Evolutionary conservation across 345 rosid species (phyloP).

Genomic region (Gynandropsis gynandra): DNA sequence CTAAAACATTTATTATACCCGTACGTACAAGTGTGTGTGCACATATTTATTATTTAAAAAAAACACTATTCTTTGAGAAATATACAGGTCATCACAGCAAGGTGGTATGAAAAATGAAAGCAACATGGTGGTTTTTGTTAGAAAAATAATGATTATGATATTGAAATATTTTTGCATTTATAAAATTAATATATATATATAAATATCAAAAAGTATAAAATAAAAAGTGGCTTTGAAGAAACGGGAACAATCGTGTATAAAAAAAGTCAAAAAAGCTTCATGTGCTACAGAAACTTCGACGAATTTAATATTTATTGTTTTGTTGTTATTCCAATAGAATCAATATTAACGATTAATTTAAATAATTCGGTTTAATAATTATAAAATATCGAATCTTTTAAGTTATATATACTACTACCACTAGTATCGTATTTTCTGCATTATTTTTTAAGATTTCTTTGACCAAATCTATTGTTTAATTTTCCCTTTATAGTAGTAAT

Average conservation of each 20-base stretch:
- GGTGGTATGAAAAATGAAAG: slow-evolving; percentile 22
- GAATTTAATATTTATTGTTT: no score
- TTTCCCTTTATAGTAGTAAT: no score
- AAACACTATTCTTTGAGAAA: no score
- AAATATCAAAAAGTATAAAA: neutral
- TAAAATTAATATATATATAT: neutral
- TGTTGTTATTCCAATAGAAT: no score
- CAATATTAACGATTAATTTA: no score
- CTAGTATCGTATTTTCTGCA: neutral
- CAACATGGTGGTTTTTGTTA: slow-evolving; percentile 22
- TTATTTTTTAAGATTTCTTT: neutral
- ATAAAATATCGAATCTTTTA: slow-evolving; percentile 1
- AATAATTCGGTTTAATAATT: no score
- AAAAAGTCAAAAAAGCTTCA: neutral
- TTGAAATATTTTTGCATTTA: slow-evolving; percentile 13
- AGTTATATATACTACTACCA: neutral
- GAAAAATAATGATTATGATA: slow-evolving; percentile 18
- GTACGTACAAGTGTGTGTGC: no score
- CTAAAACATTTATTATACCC: no score
- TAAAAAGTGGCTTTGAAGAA: slow-evolving; percentile 10
- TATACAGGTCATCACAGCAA: slow-evolving; percentile 13
- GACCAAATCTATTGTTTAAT: neutral
- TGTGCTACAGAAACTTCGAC: no score
- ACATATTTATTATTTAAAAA: no score
- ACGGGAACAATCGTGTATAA: slow-evolving; percentile 13